A percentile compares a stretch with the other conserved stretches of the same genome.
phyloP scores from a whole-genome alignment of 1,139 yeast genomes.

The Candida glucosophila region DNA sequence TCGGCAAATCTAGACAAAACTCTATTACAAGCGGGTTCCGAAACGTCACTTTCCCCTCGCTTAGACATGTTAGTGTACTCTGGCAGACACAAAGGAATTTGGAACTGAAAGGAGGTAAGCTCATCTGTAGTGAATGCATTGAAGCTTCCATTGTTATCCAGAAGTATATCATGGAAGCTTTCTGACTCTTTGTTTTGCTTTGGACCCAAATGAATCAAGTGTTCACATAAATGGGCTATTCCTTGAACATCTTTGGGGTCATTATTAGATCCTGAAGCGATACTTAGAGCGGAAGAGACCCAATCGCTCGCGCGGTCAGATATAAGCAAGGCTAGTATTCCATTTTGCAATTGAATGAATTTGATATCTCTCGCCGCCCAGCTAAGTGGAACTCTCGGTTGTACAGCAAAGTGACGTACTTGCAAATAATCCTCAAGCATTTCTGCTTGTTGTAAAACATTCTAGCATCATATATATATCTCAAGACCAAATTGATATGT shows the following conservation, averaged over 20 bases:
- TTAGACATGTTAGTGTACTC: slow-evolving; percentile 5
- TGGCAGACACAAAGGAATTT: slow-evolving; percentile 37
- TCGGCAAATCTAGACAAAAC: slow-evolving; percentile 43
- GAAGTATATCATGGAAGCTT: slow-evolving; percentile 33
- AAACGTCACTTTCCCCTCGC: slow-evolving; percentile 1
- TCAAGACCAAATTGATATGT: no score
- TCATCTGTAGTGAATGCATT: slow-evolving; percentile 67
- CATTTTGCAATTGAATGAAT: slow-evolving; percentile 43
- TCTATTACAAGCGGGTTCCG: slow-evolving; percentile 31
- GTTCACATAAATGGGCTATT: slow-evolving; percentile 70
- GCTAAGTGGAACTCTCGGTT: slow-evolving; percentile 24
- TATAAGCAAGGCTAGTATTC: slow-evolving; percentile 40
- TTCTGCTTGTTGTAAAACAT: no score
- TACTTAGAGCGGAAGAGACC: slow-evolving; percentile 39
- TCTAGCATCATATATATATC: no score
- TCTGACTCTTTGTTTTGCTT: slow-evolving; percentile 42
- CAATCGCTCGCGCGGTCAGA: slow-evolving; percentile 46
- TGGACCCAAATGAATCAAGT: slow-evolving; percentile 53
- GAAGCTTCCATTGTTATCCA: slow-evolving; percentile 42
- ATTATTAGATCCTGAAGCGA: slow-evolving; percentile 54
- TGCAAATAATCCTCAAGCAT: no score
- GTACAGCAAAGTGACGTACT: slow-evolving; percentile 6
- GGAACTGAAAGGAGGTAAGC: slow-evolving; percentile 52
- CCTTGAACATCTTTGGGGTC: slow-evolving; percentile 53
- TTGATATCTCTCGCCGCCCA: slow-evolving; percentile 29